Evolutionary conservation across 1,139 yeast genomes (phyloP), one percentile per base, ranked within the genome.

Genomic region (Ashbya aceris): DNA sequence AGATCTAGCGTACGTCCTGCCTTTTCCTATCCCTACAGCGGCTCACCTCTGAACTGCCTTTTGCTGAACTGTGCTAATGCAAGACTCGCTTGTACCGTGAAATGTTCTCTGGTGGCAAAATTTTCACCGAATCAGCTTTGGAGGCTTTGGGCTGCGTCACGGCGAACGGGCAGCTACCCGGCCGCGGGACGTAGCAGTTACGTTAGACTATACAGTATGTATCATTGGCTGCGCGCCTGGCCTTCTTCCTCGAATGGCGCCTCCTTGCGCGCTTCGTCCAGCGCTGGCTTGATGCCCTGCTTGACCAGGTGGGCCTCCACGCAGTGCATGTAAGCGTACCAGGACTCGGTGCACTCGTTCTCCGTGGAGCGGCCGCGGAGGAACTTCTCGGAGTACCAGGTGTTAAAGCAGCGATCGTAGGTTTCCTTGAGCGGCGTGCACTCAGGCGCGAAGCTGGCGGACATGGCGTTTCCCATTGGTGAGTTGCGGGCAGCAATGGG

Each of bases 391-490:
- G 93, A 79, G 62, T 91, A 91, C 97, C 97, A 91, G 52, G 74
- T 74, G 65, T 86, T 87, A 68, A 91, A 91, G 62, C 98, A 91
- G 57, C 81, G 83, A 59, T 91, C 97, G 60, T 91, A 91, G 54
- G 78, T 75, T 52, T 77, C 77, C 64, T 91, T 91, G 49, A 83
- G 76, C 33, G 79, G 83, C 17, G 95, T 86, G 65, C 98, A 91
- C 66, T 91, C 97, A 17, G 96, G 96, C 35, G 97, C 97, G 70
- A 91, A 84, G 47, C 96, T 86, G 9, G 61, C 81, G 23, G 96
- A 87, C 94, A 89, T 83, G 46, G 71, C 68, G 65, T 79, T 81
- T 44, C 91, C 91, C 91, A 83, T 82, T 17, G 23, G 23, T 17
- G 23, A 17, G 23, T 17, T 17, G 23, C 23, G 23, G 23, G 23